These are phyloP conservation scores for Tillandsia fasciculata DNA, from an alignment of 176 grass and related monocot species.

Conservation along the genomic window DNA sequence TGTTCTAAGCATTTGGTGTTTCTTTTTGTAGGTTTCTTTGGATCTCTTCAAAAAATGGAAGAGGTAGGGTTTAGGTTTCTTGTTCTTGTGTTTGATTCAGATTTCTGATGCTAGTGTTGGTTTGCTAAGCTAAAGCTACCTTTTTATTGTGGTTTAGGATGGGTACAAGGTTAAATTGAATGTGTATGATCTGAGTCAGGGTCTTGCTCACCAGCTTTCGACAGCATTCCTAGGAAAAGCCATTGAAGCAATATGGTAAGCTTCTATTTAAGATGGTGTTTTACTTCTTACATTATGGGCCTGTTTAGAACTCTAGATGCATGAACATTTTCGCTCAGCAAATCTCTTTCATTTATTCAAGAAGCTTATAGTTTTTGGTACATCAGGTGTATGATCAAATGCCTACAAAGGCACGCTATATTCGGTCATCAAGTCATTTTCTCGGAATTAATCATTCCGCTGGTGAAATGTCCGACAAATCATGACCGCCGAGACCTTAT, in stretches of 20 bases:
- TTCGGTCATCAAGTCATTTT: no score
- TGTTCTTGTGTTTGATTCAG: not conserved
- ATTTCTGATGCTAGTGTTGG: not conserved
- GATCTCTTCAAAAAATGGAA: conserved; percentile 24
- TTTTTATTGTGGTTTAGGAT: conserved; percentile 37
- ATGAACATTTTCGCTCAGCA: not conserved
- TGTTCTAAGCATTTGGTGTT: not conserved
- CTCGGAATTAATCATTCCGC: no score
- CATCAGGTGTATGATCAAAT: no score
- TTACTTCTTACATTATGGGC: not conserved
- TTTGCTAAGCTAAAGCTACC: conserved; percentile 4
- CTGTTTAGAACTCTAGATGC: not conserved
- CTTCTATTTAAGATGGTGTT: not conserved
- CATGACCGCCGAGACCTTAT: no score
- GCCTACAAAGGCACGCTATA: no score
- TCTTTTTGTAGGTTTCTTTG: not conserved
- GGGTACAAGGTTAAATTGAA: conserved; percentile 77
- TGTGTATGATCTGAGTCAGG: conserved; percentile 77
- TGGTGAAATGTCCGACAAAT: no score
- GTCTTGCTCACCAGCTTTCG: conserved; percentile 64
- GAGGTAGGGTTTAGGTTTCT: conserved; percentile 41
- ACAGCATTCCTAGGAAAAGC: conserved; percentile 47
- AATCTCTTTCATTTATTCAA: not conserved
- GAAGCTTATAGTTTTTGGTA: no score
- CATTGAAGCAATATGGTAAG: conserved; percentile 76